These are phyloP conservation scores for Candida sanyaensis DNA, from an alignment of 1,139 yeast genomes.

Conservation along the genomic window DNA sequence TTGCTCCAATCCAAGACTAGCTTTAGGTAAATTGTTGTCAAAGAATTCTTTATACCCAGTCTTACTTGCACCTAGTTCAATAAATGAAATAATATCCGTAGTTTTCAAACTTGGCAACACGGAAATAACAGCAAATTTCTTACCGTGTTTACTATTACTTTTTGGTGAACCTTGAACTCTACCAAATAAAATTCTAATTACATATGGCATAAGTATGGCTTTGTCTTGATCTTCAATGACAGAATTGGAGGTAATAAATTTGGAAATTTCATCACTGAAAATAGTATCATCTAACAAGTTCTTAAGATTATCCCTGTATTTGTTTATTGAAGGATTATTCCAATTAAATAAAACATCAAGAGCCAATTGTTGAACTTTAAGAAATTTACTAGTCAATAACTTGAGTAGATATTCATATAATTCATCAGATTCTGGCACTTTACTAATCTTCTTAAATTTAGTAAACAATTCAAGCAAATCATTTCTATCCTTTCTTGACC, in stretches of 20 bases:
- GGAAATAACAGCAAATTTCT: constrained; percentile 75
- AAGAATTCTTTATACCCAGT: constrained; percentile 45
- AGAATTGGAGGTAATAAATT: constrained; percentile 50
- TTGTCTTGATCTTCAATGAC: constrained; percentile 62
- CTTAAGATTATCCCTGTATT: constrained; percentile 71
- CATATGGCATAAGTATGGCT: constrained; percentile 62
- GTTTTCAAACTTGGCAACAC: constrained; percentile 65
- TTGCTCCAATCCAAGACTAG: constrained; percentile 31
- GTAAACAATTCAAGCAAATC: constrained; percentile 63
- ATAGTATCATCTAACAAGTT: constrained; percentile 80
- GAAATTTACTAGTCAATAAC: constrained; percentile 62
- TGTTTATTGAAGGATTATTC: constrained; percentile 57
- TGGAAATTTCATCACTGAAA: constrained; percentile 81
- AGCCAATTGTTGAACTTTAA: constrained; percentile 71
- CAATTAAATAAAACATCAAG: constrained; percentile 70
- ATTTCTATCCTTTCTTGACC: constrained; percentile 67
- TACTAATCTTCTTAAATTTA: constrained; percentile 64
- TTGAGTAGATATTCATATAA: constrained; percentile 56
- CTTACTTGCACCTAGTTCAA: constrained; percentile 61
- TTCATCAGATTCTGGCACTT: constrained; percentile 50
- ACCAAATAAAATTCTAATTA: constrained; percentile 82
- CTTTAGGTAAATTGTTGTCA: constrained; percentile 12
- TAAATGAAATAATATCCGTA: constrained; percentile 56
- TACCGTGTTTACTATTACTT: constrained; percentile 71
- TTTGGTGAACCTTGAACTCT: constrained; percentile 64